Evolutionary conservation across 371 early-diverging fungal genomes (phyloP), one percentile per base, ranked within the genome.

Genomic region (Thermomucor indicae-seudaticae): DNA sequence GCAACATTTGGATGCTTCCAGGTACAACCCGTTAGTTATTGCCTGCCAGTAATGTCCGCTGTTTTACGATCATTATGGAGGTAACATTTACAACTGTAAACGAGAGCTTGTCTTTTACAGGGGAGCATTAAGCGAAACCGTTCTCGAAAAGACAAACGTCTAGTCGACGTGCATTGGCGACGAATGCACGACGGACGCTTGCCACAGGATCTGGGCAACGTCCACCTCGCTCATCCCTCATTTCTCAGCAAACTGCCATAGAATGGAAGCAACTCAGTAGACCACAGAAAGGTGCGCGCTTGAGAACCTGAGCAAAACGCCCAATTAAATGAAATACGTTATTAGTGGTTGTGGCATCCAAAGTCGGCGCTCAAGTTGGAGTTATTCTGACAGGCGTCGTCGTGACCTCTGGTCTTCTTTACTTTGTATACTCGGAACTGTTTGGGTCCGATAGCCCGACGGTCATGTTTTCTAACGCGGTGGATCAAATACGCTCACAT

Each of bases 271-370:
- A 37, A 11, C 37, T 37, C 4, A 16, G 16, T 14, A 37, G 16
- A 11, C 37, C 37, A 3, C 37, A 37, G 10, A 37, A 37, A 37
- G 37, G 37, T 37, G 32, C 32, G 14, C 10, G 7, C 32, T 32
- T 32, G 32, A 14, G 32, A 32, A 32, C 14, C 32, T 32, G 32
- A 7, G 7, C 14, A 7, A 32, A 14, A 14, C 8, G 8, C 32
- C 7, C 32, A 32, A 32, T 32, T 8, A 8, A 32, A 8, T 8
- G 7, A 32, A 14, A 32, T 32, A 32, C 14, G 32, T 32, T 8
- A 32, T 32, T 31, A 70, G 73, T 68, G 22, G 67, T 66, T 0
- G 69, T 52, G 17, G 68, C 67, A 39, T 64, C 73, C 23, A 69
- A 68, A 41, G 60, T 62, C 5, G 55, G 62, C 2, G 47, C 64